Conservation (phyloP, 768 basidiomycete species). For the Pleurotus salmoneostramineus region DNA sequence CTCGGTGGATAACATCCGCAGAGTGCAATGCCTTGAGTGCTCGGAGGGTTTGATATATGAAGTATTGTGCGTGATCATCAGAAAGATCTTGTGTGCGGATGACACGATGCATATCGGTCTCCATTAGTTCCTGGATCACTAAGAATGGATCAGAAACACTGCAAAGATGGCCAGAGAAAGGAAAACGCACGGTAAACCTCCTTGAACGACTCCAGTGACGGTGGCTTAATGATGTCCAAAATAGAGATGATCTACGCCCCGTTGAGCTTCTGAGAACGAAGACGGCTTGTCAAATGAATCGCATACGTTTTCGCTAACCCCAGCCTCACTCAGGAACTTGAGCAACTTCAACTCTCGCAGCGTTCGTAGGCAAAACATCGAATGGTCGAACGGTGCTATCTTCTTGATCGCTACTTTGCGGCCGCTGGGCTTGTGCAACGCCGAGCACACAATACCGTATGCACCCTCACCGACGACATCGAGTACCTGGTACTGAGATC, state of each 20-base stretch:
- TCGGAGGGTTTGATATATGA: conserved; percentile 90
- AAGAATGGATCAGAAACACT: conserved; percentile 22
- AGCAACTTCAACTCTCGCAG: conserved; percentile 91
- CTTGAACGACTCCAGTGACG: conserved; percentile 70
- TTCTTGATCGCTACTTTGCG: conserved; percentile 94
- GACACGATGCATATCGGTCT: conserved; percentile 95
- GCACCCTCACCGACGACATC: conserved; percentile 94
- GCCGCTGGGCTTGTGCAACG: conserved; percentile 71
- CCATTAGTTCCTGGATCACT: conserved; percentile 66
- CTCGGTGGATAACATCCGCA: conserved; percentile 92
- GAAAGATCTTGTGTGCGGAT: conserved; percentile 92
- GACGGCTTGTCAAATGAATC: background rate
- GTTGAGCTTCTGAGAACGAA: background rate
- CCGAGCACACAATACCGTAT: conserved; percentile 89
- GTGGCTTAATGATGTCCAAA: conserved; percentile 87
- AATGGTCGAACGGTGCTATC: conserved; percentile 92
- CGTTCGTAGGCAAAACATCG: conserved; percentile 86
- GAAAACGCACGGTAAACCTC: conserved; percentile 74
- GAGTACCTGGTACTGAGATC: conserved; percentile 60
- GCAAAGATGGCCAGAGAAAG: background rate
- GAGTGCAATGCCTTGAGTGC: conserved; percentile 94
- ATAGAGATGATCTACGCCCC: conserved; percentile 82
- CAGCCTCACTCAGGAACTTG: conserved; percentile 68
- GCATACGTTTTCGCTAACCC: background rate
- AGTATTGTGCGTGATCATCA: conserved; percentile 97